Percentiles rank a stretch among this genome's conserved stretches.
Conservation (phyloP, 768 basidiomycete species). For the Hygrocybe coccinea region DNA sequence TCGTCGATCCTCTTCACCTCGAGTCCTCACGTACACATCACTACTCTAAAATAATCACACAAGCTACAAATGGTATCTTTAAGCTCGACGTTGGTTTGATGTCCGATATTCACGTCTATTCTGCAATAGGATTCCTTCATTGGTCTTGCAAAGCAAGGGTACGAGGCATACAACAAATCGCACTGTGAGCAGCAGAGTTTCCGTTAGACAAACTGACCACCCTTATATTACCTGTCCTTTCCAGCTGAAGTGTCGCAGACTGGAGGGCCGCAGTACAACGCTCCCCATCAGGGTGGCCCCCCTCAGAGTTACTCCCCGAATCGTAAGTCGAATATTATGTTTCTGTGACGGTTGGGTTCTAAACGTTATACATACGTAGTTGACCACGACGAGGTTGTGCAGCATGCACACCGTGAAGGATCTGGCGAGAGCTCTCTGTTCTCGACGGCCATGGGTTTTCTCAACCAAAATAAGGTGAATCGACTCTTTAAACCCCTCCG, state of each 20-base stretch:
- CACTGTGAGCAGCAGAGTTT: slow-evolving; percentile 33
- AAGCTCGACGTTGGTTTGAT: no score
- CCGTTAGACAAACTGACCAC: slow-evolving; percentile 10
- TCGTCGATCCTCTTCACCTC: no score
- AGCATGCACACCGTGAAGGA: slow-evolving; percentile 50
- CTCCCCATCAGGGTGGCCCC: slow-evolving; percentile 37
- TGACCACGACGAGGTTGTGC: slow-evolving; percentile 57
- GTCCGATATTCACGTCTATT: not conserved
- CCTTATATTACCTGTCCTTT: not conserved
- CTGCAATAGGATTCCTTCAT: slow-evolving; percentile 38
- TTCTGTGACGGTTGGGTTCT: no score
- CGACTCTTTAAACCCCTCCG: not conserved
- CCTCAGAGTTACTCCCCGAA: slow-evolving; percentile 24
- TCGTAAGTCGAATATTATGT: slow-evolving; percentile 29
- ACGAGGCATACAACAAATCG: slow-evolving; percentile 48
- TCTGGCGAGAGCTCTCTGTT: slow-evolving; percentile 57
- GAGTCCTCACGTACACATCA: no score
- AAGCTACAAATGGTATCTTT: not conserved
- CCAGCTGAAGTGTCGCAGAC: slow-evolving; percentile 48
- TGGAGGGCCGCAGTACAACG: slow-evolving; percentile 61
- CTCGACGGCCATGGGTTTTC: slow-evolving; percentile 47
- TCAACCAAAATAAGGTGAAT: slow-evolving; percentile 48
- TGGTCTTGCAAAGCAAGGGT: slow-evolving; percentile 64
- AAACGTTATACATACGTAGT: slow-evolving; percentile 40
- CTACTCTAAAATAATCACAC: not conserved